phyloP scores from a whole-genome alignment of 2,329 filamentous ascomycete genomes.

The Penicillium sclerotigenum region DNA sequence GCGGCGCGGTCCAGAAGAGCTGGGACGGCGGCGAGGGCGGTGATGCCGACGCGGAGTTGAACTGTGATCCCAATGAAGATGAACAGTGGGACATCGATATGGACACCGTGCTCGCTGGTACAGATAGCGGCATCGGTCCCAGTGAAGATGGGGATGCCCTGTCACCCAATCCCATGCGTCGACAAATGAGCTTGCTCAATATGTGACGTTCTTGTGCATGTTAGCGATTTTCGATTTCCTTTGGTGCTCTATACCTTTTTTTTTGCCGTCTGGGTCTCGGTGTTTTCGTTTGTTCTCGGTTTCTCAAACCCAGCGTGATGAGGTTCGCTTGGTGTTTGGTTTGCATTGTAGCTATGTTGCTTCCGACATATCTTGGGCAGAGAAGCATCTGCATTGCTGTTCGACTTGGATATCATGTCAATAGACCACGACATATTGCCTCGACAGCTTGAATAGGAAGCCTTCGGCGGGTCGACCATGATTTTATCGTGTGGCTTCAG shows the following conservation, averaged over 20 bases:
- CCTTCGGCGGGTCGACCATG: neutral
- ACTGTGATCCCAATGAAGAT: conserved; percentile 51
- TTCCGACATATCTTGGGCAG: neutral
- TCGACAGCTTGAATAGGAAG: conserved; percentile 1
- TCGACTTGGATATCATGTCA: neutral
- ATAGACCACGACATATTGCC: conserved; percentile 4
- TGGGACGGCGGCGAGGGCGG: conserved; percentile 58
- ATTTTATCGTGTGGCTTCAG: too few relatives aligned
- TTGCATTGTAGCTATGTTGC: neutral
- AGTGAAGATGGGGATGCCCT: conserved; percentile 64
- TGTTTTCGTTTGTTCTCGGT: neutral
- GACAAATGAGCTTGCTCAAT: conserved; percentile 71
- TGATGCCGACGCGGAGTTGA: conserved; percentile 29
- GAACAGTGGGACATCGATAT: conserved; percentile 93
- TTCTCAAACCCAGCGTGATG: neutral
- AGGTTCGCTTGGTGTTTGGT: conserved; percentile 1
- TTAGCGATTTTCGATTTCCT: conserved; percentile 8
- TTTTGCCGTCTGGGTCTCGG: neutral
- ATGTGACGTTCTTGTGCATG: conserved; percentile 43
- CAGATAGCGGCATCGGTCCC: conserved; percentile 49
- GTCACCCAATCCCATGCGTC: conserved; percentile 63
- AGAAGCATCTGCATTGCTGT: neutral
- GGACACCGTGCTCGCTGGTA: conserved; percentile 51
- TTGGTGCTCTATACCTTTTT: conserved; percentile 10
- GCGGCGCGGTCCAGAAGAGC: conserved; percentile 86